These are phyloP conservation scores for Aspergillus sp. DNA, from an alignment of 2,329 filamentous ascomycete species.

Conservation along the genomic window DNA sequence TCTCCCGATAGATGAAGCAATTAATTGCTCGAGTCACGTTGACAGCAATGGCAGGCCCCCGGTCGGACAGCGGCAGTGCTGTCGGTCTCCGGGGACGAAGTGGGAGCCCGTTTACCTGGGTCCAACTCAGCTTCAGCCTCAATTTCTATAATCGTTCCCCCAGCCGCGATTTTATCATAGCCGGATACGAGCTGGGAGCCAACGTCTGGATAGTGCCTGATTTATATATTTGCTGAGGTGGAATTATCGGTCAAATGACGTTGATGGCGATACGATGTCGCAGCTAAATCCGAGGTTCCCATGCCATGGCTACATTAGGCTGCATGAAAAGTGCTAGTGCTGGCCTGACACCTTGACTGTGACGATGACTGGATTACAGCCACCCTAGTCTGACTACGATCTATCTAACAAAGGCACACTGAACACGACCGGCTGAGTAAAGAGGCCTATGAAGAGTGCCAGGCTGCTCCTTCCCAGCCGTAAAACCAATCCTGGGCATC, in stretches of 20 bases:
- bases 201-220: not conserved
- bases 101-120: conserved; percentile 2
- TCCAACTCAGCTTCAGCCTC: not conserved
- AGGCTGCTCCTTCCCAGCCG: not conserved
- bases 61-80: not conserved
- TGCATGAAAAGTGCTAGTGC: not conserved
- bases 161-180: not conserved
- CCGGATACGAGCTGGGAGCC: not conserved
- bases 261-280: not conserved
- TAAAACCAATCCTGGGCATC: not conserved
- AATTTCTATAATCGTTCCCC: not conserved
- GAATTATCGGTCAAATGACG: not conserved
- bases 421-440: not conserved
- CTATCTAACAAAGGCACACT: not conserved
- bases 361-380: no score
- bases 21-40: not conserved
- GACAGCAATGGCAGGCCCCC: no score
- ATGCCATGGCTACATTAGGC: not conserved
- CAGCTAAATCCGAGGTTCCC: not conserved
- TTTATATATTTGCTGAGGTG: not conserved
- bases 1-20: not conserved
- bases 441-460: not conserved
- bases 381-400: not conserved
- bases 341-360: not conserved
- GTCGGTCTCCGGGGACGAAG: conserved; percentile 3